A percentile compares a stretch with the other conserved stretches of the same genome.
Conservation (phyloP, 129 eudicot genomes). For the Centaurea solstitialis region DNA sequence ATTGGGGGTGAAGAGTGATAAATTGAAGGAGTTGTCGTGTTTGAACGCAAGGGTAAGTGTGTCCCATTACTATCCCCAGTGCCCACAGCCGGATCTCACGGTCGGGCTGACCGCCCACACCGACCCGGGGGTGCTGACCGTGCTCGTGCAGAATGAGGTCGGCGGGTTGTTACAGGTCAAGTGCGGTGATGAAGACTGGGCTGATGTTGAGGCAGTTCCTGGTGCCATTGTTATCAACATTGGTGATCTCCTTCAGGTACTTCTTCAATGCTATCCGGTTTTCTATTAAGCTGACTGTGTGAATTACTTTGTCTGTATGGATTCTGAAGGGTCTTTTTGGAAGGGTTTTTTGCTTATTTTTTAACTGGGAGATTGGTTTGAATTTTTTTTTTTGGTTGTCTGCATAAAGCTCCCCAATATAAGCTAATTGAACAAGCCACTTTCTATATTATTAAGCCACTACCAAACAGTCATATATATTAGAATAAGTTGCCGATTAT, state of each 20-base stretch:
- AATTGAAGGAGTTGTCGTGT: slow-evolving; percentile 49
- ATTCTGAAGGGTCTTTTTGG: too few relatives aligned
- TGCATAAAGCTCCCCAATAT: too few relatives aligned
- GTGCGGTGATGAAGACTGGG: slow-evolving; percentile 55
- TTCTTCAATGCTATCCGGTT: background rate
- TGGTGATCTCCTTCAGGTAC: slow-evolving; percentile 77
- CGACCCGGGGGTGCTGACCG: slow-evolving; percentile 52
- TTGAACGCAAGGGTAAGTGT: slow-evolving; percentile 41
- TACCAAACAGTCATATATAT: too few relatives aligned
- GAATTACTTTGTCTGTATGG: too few relatives aligned
- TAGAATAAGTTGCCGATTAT: too few relatives aligned
- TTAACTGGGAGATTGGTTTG: too few relatives aligned
- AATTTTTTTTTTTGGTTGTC: too few relatives aligned
- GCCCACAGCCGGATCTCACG: slow-evolving; percentile 66
- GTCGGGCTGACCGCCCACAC: slow-evolving; percentile 51
- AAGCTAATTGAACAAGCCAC: too few relatives aligned
- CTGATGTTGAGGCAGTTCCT: slow-evolving; percentile 51
- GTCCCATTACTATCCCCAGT: slow-evolving; percentile 56
- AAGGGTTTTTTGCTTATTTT: too few relatives aligned
- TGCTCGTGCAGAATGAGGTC: slow-evolving; percentile 56
- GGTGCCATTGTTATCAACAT: slow-evolving; percentile 63
- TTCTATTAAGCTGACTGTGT: too few relatives aligned
- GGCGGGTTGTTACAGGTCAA: slow-evolving; percentile 60
- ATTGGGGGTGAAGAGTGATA: slow-evolving; percentile 30
- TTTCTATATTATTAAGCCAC: too few relatives aligned